Base-by-base conservation (phyloP, 228 moss, liverwort and hornwort genomes). In the Sphagnum magellanicum region DNA sequence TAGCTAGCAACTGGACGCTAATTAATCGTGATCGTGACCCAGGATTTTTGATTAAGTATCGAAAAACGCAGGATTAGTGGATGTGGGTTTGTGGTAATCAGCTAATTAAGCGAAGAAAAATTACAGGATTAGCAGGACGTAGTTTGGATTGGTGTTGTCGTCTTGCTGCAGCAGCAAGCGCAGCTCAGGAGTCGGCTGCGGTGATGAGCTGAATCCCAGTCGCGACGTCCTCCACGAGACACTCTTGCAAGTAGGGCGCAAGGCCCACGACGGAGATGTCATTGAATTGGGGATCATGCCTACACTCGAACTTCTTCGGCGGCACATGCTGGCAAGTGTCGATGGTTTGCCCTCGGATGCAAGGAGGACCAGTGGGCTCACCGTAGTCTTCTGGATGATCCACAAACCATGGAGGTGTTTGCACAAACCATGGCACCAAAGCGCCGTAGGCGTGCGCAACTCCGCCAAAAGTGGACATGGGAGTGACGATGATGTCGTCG, bases 301-400 rank as follows among this genome's bases (percentile, higher is more conserved):
- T 77, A 49, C 86, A 83, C 10, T 68, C 7, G 53, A 77, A 86
- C 5, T 71, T 75, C 10, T 78, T 7, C 12, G 3, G 55, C 4
- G 86, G 82, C 59, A 15, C 0, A 61, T 86, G 67, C 51, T 68
- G 17, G 66, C 78, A 74, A 5, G 70, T 63, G 15, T 82, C 90
- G 10, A 68, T 72, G 5, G 87, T 90, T 62, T 88, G 86, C 7
- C 81, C 88, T 8, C 93, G 77, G 50, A 79, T 74, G 50, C 93
- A 93, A 59, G 79, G 61, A 0, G 17, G 61, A 16, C 59, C n/a
- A n/a, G 81, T 86, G 5, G 61, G 61, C 53, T 72, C 73, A 6
- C 85, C 65, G 63, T 77, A 79, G 68, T 88, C 87, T 4, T 32
- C 32, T 32, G 32, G 32, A 32, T 32, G 32, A 2, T 32, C 32